Evolutionary conservation across 306 rosid species (phyloP), one percentile per base, ranked within the genome.

Genomic region (Sesbania bispinosa): DNA sequence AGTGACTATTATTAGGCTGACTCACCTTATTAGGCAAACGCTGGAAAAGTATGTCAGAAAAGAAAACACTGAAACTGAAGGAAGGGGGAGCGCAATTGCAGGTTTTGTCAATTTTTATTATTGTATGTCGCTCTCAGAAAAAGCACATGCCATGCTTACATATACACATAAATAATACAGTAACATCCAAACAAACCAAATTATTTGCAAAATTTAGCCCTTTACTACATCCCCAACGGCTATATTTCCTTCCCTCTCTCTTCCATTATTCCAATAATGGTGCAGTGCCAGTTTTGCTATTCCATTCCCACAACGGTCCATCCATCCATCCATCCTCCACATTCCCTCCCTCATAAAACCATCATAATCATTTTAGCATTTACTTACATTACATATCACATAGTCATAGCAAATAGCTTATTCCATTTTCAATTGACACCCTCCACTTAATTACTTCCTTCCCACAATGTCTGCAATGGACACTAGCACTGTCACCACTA

Each of bases 401-500:
- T 51, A 52, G 8, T n/a, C n/a, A n/a, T n/a, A n/a, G n/a, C n/a
- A n/a, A n/a, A n/a, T n/a, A n/a, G n/a, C n/a, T n/a, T n/a, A n/a
- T n/a, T 27, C 26, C 15, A 51, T 33, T 53, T 69, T 38, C 62
- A n/a, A 58, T 46, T 26, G 21, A 13, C 50, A 20, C 18, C 5
- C 11, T 39, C 10, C 14, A 0, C 14, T 7, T 36, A 45, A 9
- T 45, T 38, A 23, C 15, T 4, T 29, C 13, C 8, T 10, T 3
- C 16, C 19, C 14, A 59, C 61, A 35, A 54, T 6, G 0, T 23
- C 59, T 29, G 4, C 70, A 70, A 87, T 93, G 96, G 88, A 87
- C 8, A 9, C 10, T 13, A 36, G 16, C 23, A 13, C 74, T 1
- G 19, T 10, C 2, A 11, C 45, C 14, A 29, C 64, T 8, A 0